Base-by-base conservation (phyloP, 1,284 basidiomycete genomes). In the Neonothopanus nambi region DNA sequence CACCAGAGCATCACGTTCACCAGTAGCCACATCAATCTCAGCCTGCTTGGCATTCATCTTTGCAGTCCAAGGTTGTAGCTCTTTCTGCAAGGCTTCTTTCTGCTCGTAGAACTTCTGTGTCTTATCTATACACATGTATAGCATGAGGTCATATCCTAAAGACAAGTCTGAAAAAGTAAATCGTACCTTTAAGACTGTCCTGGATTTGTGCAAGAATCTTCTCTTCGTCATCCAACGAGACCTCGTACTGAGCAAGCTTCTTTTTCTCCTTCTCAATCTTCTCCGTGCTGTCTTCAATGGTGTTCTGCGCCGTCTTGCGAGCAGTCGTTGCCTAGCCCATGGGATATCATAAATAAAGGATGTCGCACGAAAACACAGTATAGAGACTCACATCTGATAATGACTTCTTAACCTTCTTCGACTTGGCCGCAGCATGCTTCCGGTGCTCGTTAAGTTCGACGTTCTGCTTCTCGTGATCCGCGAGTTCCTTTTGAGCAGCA, bases 61-160 rank as follows among this genome's bases (percentile, higher is more conserved):
- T 36, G 86, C 82, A 2, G 86, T 89, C 96, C 96, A 98, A 0
- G 96, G 97, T 64, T 95, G 89, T 5, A 98, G 84, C 62, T 98
- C 96, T 59, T 87, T 89, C 73, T 99, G 97, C 68, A 97, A 93
- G 24, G 73, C 79, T 67, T 98, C 93, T 59, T 99, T 98, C 70
- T 97, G 85, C 52, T 91, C 87, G 52, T 95, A 90, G 76, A 96
- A 98, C 12, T 85, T 87, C 63, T 95, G 92, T 0, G 96, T 98
- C 73, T 98, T 98, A 71, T 93, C 95, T 95, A 64, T 20, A 48
- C 41, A n/a, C n/a, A n/a, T n/a, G n/a, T n/a, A n/a, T n/a, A n/a
- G n/a, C n/a, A n/a, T n/a, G 13, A 8, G 15, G 7, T 20, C n/a
- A 30, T 3, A 8, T n/a, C 37, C 28, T 9, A 42, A 3, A 46